Percentiles rank a stretch among this genome's conserved stretches.
phyloP scores from a whole-genome alignment of 1,284 basidiomycete species.

The Apiotrichum veenhuisii region DNA sequence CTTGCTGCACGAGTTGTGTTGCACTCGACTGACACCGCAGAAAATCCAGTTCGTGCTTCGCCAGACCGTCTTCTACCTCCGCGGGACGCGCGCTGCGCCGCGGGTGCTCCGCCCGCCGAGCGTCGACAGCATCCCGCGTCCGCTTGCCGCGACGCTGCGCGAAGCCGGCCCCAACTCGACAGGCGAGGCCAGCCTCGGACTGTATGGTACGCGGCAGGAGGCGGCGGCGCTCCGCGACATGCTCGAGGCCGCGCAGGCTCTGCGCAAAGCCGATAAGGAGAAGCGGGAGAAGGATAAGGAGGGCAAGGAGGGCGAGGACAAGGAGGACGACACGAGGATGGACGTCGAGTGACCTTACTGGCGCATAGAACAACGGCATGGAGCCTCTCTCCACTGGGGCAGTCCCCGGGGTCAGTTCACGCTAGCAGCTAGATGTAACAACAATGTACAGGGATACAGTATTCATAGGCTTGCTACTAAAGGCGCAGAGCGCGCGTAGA shows the following conservation, averaged over 20 bases:
- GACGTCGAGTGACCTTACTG: no score
- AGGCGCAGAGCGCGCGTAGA: neutral
- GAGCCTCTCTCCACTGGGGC: no score
- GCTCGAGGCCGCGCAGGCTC: slow-evolving; percentile 17
- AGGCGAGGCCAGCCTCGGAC: slow-evolving; percentile 29
- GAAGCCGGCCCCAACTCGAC: neutral
- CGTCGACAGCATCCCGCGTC: slow-evolving; percentile 30
- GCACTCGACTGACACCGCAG: slow-evolving; percentile 28
- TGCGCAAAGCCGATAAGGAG: slow-evolving; percentile 6
- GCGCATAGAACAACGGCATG: no score
- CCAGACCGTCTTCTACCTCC: slow-evolving; percentile 43
- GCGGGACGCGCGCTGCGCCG: slow-evolving; percentile 33
- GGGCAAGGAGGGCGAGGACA: slow-evolving; percentile 1
- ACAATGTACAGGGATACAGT: neutral
- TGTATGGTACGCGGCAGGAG: slow-evolving; percentile 42
- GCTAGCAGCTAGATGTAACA: neutral
- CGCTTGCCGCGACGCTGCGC: slow-evolving; percentile 17
- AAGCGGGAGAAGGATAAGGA: neutral
- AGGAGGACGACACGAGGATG: neutral
- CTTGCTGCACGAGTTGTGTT: no score
- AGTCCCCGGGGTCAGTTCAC: no score
- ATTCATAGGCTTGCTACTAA: neutral
- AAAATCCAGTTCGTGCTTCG: slow-evolving; percentile 48
- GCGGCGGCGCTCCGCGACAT: slow-evolving; percentile 31
- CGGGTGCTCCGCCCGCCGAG: slow-evolving; percentile 31